Percentiles rank a stretch among this genome's conserved stretches.
Conservation (phyloP, 495 filamentous ascomycete species). For the Penicillium samsonianum region DNA sequence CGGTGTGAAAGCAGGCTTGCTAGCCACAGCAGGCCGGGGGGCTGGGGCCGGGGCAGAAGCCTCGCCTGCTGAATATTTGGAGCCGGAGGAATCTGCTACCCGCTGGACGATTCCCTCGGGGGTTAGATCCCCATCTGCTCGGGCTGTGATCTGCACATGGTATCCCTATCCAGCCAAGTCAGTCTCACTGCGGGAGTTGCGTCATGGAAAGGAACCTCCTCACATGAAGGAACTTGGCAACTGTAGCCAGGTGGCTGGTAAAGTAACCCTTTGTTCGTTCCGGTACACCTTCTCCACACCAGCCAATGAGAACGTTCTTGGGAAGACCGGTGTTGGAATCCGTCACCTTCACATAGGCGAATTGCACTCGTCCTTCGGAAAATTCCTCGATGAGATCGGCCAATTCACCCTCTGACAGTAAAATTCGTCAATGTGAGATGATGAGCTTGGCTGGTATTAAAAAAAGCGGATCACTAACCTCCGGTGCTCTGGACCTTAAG, state of each 20-base stretch:
- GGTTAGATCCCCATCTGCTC: slow-evolving; percentile 82
- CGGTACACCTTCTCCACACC: slow-evolving; percentile 98
- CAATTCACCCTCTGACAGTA: slow-evolving; percentile 80
- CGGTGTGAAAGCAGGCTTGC: slow-evolving; percentile 88
- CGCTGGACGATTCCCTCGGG: slow-evolving; percentile 88
- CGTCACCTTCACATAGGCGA: slow-evolving; percentile 94
- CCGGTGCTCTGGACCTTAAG: slow-evolving; percentile 91
- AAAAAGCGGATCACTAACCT: slow-evolving; percentile 53
- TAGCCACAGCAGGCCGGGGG: slow-evolving; percentile 69
- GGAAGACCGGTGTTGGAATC: slow-evolving; percentile 89
- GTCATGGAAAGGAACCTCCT: slow-evolving; percentile 19
- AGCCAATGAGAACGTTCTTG: slow-evolving; percentile 91
- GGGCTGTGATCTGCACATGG: slow-evolving; percentile 94
- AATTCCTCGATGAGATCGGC: slow-evolving; percentile 96
- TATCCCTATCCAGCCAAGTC: slow-evolving; percentile 63
- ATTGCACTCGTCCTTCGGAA: slow-evolving; percentile 93
- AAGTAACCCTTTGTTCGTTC: slow-evolving; percentile 98
- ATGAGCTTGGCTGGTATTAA: not conserved
- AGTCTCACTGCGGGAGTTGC: slow-evolving; percentile 7
- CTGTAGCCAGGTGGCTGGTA: slow-evolving; percentile 85
- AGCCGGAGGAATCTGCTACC: slow-evolving; percentile 92
- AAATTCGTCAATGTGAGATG: not conserved
- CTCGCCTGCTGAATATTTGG: slow-evolving; percentile 80
- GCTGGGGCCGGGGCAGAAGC: slow-evolving; percentile 46
- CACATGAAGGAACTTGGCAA: slow-evolving; percentile 86